Evolutionary conservation across 225 moss, liverwort and hornwort genomes (phyloP).

Genomic region (Lunularia cruciata): DNA sequence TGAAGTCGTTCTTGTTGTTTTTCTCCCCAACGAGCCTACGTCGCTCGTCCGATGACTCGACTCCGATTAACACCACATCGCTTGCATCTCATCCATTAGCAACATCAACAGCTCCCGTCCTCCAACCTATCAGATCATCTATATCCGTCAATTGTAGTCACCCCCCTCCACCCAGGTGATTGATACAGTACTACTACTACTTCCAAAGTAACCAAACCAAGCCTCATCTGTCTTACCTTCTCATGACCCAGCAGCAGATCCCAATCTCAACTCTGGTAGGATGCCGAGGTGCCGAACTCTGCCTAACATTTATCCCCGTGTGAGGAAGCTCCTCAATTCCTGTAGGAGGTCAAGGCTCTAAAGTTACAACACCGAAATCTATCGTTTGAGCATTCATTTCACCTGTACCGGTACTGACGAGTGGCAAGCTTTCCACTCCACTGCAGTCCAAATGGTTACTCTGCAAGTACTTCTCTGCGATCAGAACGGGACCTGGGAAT

Average conservation of each 20-base stretch:
- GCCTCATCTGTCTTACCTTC: background rate
- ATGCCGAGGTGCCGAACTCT: background rate
- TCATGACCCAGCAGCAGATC: background rate
- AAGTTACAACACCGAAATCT: too few relatives aligned
- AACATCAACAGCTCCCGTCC: background rate
- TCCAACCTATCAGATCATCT: background rate
- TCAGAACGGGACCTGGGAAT: too few relatives aligned
- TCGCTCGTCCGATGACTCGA: background rate
- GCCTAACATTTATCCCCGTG: background rate
- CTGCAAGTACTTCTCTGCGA: too few relatives aligned
- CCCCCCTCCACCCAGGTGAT: background rate
- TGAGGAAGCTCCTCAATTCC: too few relatives aligned
- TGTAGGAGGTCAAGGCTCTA: too few relatives aligned
- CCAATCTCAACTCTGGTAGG: slow-evolving; percentile 3
- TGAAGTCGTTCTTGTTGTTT: background rate
- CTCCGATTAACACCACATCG: background rate
- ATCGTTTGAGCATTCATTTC: too few relatives aligned
- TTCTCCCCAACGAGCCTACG: background rate
- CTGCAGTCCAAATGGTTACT: too few relatives aligned
- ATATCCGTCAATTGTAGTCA: too few relatives aligned
- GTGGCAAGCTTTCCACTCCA: too few relatives aligned
- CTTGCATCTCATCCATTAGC: too few relatives aligned
- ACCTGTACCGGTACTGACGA: too few relatives aligned
- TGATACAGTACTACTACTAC: background rate
- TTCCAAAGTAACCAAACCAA: background rate